A percentile compares a stretch with the other conserved stretches of the same genome.
Evolutionary conservation across 371 early-diverging fungal species (phyloP).

Genomic region (Mucor ambiguus): DNA sequence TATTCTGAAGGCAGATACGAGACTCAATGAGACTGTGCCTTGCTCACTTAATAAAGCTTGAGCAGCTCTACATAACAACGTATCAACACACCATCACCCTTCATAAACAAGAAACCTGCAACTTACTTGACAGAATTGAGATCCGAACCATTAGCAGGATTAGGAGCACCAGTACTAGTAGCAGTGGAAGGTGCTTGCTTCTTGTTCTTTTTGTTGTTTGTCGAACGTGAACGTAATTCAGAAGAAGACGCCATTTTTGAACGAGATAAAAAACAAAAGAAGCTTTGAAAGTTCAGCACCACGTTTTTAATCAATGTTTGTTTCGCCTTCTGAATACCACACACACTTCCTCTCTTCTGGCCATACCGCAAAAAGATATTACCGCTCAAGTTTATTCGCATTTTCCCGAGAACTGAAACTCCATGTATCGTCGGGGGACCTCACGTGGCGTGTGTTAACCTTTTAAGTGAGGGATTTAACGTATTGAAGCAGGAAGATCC

Average conservation of each 20-base stretch:
- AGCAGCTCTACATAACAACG: constrained; percentile 27
- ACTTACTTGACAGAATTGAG: constrained; percentile 24
- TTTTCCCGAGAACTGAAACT: constrained; percentile 3
- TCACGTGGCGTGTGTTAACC: neutral
- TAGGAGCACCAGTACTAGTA: neutral
- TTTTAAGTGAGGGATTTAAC: neutral
- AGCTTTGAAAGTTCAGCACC: constrained; percentile 1
- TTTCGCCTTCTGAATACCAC: neutral
- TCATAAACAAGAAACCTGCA: neutral
- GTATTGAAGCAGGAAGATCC: neutral
- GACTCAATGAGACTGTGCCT: constrained; percentile 48
- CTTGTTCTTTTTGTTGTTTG: constrained; percentile 29
- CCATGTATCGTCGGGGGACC: neutral
- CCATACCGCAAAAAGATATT: neutral
- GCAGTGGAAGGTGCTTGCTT: constrained; percentile 7
- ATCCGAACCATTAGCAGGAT: constrained; percentile 4
- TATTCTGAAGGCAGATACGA: constrained; percentile 59
- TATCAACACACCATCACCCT: neutral
- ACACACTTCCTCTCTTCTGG: too few species aligned
- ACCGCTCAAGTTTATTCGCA: constrained; percentile 5
- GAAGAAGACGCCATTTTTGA: constrained; percentile 13
- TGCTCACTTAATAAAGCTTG: constrained; percentile 42
- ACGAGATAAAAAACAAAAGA: constrained; percentile 8
- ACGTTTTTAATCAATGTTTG: constrained; percentile 17
- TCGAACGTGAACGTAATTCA: constrained; percentile 41